A percentile compares a stretch with the other conserved stretches of the same genome.
Conservation (phyloP, 2,329 filamentous ascomycete species). For the Fusarium sp. region DNA sequence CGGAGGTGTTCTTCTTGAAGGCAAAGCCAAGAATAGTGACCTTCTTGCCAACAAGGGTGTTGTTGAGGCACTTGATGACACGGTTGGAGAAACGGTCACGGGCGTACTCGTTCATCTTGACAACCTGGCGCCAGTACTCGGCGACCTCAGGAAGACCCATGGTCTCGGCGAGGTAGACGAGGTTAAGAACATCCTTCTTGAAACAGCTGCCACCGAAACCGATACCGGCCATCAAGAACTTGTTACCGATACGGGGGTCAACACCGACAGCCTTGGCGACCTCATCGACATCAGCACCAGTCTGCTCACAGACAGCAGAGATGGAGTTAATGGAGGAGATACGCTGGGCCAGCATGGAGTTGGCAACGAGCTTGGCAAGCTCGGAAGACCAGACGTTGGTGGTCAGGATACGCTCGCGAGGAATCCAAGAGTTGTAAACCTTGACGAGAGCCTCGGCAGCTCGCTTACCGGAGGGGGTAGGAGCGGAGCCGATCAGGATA, state of each 20-base stretch:
- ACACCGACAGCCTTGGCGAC: conserved; percentile 74
- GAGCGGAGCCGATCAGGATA: conserved; percentile 77
- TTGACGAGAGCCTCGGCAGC: conserved; percentile 72
- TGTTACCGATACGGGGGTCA: conserved; percentile 76
- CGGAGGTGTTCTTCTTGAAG: conserved; percentile 83
- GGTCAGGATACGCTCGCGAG: conserved; percentile 72
- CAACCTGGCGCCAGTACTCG: conserved; percentile 79
- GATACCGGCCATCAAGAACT: conserved; percentile 78
- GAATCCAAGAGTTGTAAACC: conserved; percentile 79
- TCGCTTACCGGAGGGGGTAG: conserved; percentile 66
- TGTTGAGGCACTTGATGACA: conserved; percentile 74
- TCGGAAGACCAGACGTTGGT: conserved; percentile 83
- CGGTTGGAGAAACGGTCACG: conserved; percentile 74
- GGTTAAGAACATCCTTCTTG: conserved; percentile 80
- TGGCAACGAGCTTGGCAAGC: conserved; percentile 81
- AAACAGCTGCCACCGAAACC: conserved; percentile 87
- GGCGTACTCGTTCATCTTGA: conserved; percentile 82
- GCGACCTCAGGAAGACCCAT: conserved; percentile 77
- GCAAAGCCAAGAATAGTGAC: conserved; percentile 79
- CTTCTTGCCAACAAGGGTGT: conserved; percentile 76
- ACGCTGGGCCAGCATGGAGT: conserved; percentile 82
- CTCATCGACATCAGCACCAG: conserved; percentile 80
- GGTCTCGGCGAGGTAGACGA: conserved; percentile 78
- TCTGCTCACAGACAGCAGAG: conserved; percentile 81
- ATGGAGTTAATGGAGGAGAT: conserved; percentile 86